Evolutionary conservation across 2,329 filamentous ascomycete genomes (phyloP).

Genomic region (Ophiostoma sp.): DNA sequence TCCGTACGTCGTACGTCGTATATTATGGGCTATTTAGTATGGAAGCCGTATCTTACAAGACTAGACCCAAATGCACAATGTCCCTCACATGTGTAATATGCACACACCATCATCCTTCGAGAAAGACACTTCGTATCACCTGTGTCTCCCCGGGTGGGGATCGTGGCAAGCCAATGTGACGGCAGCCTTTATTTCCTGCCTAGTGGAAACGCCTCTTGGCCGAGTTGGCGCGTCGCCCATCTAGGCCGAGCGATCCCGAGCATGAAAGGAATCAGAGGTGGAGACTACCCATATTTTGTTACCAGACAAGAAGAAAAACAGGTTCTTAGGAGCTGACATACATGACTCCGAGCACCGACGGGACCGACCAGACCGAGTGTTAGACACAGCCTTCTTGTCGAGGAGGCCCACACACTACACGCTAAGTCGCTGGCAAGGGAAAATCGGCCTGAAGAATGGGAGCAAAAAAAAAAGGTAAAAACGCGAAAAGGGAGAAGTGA

Average conservation of each 20-base stretch:
- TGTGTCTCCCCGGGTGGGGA: neutral
- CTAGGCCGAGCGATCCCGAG: neutral
- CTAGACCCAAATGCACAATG: neutral
- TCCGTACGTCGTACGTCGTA: neutral
- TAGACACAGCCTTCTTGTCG: neutral
- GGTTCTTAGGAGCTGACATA: slow-evolving; percentile 3
- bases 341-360: slow-evolving; percentile 2
- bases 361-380: slow-evolving; percentile 7
- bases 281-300: neutral
- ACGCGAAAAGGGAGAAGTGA: neutral
- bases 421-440: neutral
- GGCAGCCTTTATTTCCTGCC: neutral
- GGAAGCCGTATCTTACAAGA: neutral
- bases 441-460: neutral
- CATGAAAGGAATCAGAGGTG: neutral
- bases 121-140: neutral
- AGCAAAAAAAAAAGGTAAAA: neutral
- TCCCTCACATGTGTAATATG: neutral
- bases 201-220: neutral
- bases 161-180: neutral
- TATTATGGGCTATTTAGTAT: neutral
- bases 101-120: neutral
- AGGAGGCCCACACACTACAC: neutral
- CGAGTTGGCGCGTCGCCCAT: neutral
- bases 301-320: neutral